phyloP scores from a whole-genome alignment of 495 filamentous ascomycete species.

The Margaritispora aquatica region DNA sequence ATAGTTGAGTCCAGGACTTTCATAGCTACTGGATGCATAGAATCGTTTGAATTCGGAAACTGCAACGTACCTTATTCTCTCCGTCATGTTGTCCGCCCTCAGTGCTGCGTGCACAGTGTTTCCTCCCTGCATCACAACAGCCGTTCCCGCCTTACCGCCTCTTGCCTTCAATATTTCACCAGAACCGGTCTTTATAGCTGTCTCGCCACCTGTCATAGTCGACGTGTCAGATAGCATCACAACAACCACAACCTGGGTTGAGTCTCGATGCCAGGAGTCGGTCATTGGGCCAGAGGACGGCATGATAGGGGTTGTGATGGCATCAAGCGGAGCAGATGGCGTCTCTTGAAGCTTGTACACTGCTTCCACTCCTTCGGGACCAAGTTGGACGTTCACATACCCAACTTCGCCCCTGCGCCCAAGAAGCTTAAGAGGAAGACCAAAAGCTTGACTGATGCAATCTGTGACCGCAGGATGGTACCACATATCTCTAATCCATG shows the following conservation, averaged over 20 bases:
- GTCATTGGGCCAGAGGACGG: neutral
- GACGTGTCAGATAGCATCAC: slow-evolving; percentile 8
- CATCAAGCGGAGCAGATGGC: neutral
- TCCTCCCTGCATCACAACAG: slow-evolving; percentile 8
- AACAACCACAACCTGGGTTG: neutral
- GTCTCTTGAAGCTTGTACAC: slow-evolving; percentile 2
- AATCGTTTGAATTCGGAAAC: too few species aligned
- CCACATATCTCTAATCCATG: slow-evolving; percentile 5
- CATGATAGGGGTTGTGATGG: neutral
- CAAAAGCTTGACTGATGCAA: slow-evolving; percentile 7
- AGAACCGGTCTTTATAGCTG: slow-evolving; percentile 1
- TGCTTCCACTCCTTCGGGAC: neutral
- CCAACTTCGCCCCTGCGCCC: slow-evolving; percentile 3
- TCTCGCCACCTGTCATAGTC: slow-evolving; percentile 9
- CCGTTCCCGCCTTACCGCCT: neutral
- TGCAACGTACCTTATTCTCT: slow-evolving; percentile 4
- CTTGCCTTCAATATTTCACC: slow-evolving; percentile 2
- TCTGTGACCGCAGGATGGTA: neutral
- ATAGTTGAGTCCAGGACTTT: neutral
- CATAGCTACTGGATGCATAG: too few species aligned
- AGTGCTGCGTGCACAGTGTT: slow-evolving; percentile 6
- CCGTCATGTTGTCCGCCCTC: neutral
- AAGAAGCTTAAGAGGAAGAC: neutral
- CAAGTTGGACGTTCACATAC: slow-evolving; percentile 9
- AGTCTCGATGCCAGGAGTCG: slow-evolving; percentile 8